phyloP scores from a whole-genome alignment of 345 rosid species.

The Boechera stricta region DNA sequence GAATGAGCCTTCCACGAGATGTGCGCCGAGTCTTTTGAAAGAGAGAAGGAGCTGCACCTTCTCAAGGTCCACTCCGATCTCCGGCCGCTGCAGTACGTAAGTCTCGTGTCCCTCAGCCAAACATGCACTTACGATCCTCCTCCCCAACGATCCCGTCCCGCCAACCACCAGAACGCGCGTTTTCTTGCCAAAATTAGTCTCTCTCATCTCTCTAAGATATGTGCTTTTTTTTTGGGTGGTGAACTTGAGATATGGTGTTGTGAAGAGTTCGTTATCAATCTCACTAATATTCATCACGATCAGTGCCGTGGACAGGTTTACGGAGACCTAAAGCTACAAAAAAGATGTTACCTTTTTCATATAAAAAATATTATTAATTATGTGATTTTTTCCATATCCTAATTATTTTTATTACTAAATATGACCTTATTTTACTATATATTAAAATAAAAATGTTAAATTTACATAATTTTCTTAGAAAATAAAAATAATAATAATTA shows the following conservation, averaged over 20 bases:
- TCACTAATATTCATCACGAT: neutral
- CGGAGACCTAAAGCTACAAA: too few species aligned
- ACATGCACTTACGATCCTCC: conserved; percentile 71
- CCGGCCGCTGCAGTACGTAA: conserved; percentile 56
- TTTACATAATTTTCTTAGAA: too few species aligned
- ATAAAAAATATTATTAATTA: too few species aligned
- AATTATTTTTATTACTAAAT: too few species aligned
- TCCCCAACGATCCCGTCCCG: conserved; percentile 79
- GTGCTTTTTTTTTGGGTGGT: neutral
- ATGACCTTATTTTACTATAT: too few species aligned
- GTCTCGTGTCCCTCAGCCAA: conserved; percentile 65
- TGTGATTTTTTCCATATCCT: too few species aligned
- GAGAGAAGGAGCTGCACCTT: conserved; percentile 61
- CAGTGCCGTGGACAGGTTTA: too few species aligned
- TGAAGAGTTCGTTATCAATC: neutral
- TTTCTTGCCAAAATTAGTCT: conserved; percentile 24
- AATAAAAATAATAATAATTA: too few species aligned
- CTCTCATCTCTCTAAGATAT: conserved; percentile 23
- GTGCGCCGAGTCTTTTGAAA: conserved; percentile 65
- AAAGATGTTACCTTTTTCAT: too few species aligned
- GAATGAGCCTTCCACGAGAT: conserved; percentile 60
- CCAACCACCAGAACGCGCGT: conserved; percentile 61
- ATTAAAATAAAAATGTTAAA: too few species aligned
- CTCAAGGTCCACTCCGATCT: conserved; percentile 69
- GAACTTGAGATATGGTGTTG: neutral